Percentiles rank a stretch among this genome's conserved stretches.
Evolutionary conservation across 176 grass and related monocot species (phyloP).

Genomic region (Triticum timopheevii): DNA sequence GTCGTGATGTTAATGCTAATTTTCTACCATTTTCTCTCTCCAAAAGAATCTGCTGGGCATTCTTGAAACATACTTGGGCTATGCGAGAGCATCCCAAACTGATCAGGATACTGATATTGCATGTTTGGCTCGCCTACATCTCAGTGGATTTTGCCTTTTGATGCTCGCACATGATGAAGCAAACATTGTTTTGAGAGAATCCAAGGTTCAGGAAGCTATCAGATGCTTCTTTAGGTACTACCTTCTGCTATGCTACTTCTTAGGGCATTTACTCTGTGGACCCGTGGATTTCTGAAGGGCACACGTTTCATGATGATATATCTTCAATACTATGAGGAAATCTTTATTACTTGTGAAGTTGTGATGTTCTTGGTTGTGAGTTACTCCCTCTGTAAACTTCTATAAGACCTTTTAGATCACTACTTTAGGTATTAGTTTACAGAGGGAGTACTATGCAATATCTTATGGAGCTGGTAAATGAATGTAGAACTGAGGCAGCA

Average conservation of each 20-base stretch:
- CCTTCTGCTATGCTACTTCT: neutral
- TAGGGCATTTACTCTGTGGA: neutral
- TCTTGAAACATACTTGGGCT: constrained; percentile 63
- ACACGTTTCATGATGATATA: constrained; percentile 13
- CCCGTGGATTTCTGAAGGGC: neutral
- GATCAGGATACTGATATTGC: constrained; percentile 46
- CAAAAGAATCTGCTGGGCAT: constrained; percentile 74
- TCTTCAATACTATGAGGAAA: neutral
- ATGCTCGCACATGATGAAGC: constrained; percentile 66
- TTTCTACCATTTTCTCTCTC: constrained; percentile 24
- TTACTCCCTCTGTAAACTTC: neutral
- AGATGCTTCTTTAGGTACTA: constrained; percentile 87
- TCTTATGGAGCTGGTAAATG: constrained; percentile 11
- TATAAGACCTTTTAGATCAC: too few relatives aligned
- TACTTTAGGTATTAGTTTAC: too few relatives aligned
- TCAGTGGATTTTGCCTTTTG: constrained; percentile 88
- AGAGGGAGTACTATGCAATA: neutral
- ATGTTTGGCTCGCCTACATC: constrained; percentile 67
- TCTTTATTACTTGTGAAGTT: constrained; percentile 10
- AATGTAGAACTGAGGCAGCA: constrained; percentile 12
- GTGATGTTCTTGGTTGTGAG: constrained; percentile 17
- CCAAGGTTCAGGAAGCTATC: constrained; percentile 75
- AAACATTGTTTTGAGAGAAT: constrained; percentile 70
- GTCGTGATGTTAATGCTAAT: constrained; percentile 8
- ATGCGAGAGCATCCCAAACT: constrained; percentile 46